Base-by-base conservation (phyloP, 2,329 filamentous ascomycete species). In the Ceratocystis colombiana region DNA sequence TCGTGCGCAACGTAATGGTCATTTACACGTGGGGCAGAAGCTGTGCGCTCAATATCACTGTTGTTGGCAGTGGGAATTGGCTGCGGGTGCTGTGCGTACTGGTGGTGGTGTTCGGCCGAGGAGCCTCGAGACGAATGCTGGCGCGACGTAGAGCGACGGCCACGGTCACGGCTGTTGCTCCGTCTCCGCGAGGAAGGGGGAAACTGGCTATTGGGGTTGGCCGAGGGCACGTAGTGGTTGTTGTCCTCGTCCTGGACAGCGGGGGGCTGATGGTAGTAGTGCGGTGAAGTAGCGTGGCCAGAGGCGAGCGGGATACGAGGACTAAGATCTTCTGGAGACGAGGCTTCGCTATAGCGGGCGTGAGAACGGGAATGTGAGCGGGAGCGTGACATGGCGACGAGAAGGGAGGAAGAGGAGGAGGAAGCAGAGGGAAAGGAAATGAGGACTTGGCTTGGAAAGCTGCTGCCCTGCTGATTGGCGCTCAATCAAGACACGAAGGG, bases 311-410 rank as follows among this genome's bases (percentile, higher is more conserved):
- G 44, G 55, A 41, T 8, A 37, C 28, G 17, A 28, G 55, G 55
- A 8, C 25, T 8, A 10, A 59, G 8, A 10, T 59, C 66, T n/a
- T 61, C 66, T 8, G 48, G 53, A 6, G 61, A 57, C 30, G 55
- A 48, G n/a, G 53, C 20, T n/a, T 48, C 44, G 28, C 37, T 53
- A 1, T 53, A 65, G 12, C 53, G 41, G 4, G 64, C 41, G 6
- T 46, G 50, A 20, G 62, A 64, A 30, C 45, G 62, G 37, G 63
- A 64, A 22, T 10, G 33, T 0, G 30, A 44, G 20, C 25, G 63
- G 1, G 61, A 30, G 20, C 30, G 48, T 10, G 46, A 48, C 28
- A 63, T 45, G 50, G 66, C 57, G 62, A 59, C n/a, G 22, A 28
- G 6, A 10, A 15, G n/a, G 37, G 30, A 15, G 37, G 37, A 5